Conservation (phyloP, 1,139 yeast genomes). For the Groenewaldozyma sp. region DNA sequence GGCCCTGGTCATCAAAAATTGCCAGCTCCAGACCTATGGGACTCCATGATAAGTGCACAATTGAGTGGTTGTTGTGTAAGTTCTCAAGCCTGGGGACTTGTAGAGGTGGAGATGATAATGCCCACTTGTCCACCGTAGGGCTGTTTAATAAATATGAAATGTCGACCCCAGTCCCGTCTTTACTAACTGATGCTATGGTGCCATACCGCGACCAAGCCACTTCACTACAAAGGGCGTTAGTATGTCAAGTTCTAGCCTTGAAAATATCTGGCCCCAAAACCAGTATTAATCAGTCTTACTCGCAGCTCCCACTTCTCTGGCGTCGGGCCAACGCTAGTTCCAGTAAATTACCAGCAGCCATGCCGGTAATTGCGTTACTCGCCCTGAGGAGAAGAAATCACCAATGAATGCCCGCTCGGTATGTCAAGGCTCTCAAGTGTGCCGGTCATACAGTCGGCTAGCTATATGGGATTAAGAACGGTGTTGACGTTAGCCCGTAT, state of each 20-base stretch:
- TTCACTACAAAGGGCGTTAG: constrained; percentile 22
- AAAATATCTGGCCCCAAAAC: too few species aligned
- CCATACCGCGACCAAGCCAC: constrained; percentile 74
- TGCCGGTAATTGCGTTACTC: too few species aligned
- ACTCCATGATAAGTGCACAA: constrained; percentile 36
- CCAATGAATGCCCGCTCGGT: too few species aligned
- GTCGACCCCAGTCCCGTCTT: constrained; percentile 30
- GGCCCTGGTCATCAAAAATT: constrained; percentile 34
- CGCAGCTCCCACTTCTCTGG: constrained; percentile 6
- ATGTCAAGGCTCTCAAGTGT: too few species aligned
- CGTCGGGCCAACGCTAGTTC: not conserved
- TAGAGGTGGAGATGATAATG: constrained; percentile 44
- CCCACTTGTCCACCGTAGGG: constrained; percentile 43
- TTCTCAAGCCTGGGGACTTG: constrained; percentile 15
- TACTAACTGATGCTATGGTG: constrained; percentile 51
- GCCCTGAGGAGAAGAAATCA: too few species aligned
- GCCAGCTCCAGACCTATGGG: constrained; percentile 35
- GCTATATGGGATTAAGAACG: too few species aligned
- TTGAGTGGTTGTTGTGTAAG: constrained; percentile 18
- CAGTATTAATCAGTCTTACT: constrained; percentile 1
- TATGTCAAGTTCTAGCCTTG: too few species aligned
- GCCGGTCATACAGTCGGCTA: too few species aligned
- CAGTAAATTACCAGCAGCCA: constrained; percentile 1
- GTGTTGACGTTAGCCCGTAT: too few species aligned
- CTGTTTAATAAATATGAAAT: constrained; percentile 41